These are phyloP conservation scores for Helianthus annuus DNA, from an alignment of 129 eudicot genomes.

Conservation along the genomic window HanXRQr2.0-SUNRISE NC_035446.2:4600011-4600510, in stretches of 20 bases:
- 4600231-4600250: conserved; percentile 34
- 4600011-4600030: conserved; percentile 37
- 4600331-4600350: conserved; percentile 65
- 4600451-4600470: background rate
- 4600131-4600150: conserved; percentile 48
- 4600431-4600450: conserved; percentile 1
- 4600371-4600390: no score
- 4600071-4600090: conserved; percentile 53
- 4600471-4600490: background rate
- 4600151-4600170: conserved; percentile 14
- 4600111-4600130: conserved; percentile 47
- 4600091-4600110: conserved; percentile 32
- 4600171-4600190: conserved; percentile 34
- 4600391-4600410: background rate
- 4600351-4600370: conserved; percentile 34
- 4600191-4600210: conserved; percentile 37
- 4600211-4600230: conserved; percentile 39
- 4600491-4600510: no score
- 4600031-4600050: conserved; percentile 52
- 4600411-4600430: background rate
- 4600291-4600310: no score
- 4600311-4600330: background rate
- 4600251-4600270: conserved; percentile 32
- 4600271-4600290: conserved; percentile 43
- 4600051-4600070: conserved; percentile 48